Percentiles rank a stretch among this genome's conserved stretches.
Conservation (phyloP, 106 monocot species). For the Dactylorhiza incarnata region DNA sequence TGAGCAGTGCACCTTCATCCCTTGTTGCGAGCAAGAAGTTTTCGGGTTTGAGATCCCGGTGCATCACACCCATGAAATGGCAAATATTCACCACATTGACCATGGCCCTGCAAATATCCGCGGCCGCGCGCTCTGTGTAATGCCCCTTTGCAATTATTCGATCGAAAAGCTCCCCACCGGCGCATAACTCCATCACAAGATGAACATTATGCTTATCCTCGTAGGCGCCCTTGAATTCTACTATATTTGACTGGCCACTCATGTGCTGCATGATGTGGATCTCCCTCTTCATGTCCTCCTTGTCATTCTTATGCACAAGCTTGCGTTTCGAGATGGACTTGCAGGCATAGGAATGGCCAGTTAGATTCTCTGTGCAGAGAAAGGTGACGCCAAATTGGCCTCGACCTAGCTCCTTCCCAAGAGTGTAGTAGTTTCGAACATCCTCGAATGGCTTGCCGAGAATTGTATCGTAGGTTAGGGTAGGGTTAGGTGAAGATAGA, state of each 20-base stretch:
- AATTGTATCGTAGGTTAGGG: slow-evolving; percentile 24
- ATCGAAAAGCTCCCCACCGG: slow-evolving; percentile 54
- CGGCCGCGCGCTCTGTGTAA: slow-evolving; percentile 40
- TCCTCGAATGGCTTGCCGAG: slow-evolving; percentile 34
- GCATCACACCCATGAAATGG: slow-evolving; percentile 64
- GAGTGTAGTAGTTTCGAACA: slow-evolving; percentile 22
- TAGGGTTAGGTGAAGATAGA: not conserved
- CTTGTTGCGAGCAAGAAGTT: slow-evolving; percentile 51
- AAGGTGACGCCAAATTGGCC: slow-evolving; percentile 59
- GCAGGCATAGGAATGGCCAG: slow-evolving; percentile 39
- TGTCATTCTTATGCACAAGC: slow-evolving; percentile 29
- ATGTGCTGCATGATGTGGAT: slow-evolving; percentile 61
- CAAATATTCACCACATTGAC: slow-evolving; percentile 50
- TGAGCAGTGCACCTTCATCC: slow-evolving; percentile 44
- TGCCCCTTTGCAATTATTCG: slow-evolving; percentile 45
- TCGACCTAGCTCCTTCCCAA: slow-evolving; percentile 50
- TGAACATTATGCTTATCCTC: slow-evolving; percentile 43
- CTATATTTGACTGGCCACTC: slow-evolving; percentile 49
- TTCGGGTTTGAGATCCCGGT: slow-evolving; percentile 55
- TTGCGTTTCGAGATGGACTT: slow-evolving; percentile 56
- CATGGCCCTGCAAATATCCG: slow-evolving; percentile 35
- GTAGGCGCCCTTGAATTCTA: slow-evolving; percentile 49
- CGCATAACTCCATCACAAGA: slow-evolving; percentile 57
- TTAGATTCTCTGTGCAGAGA: slow-evolving; percentile 38
- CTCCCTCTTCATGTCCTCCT: slow-evolving; percentile 44